Base-by-base conservation (phyloP, 139 green algal genomes). In the Edaphochlamys debaryana region DNA sequence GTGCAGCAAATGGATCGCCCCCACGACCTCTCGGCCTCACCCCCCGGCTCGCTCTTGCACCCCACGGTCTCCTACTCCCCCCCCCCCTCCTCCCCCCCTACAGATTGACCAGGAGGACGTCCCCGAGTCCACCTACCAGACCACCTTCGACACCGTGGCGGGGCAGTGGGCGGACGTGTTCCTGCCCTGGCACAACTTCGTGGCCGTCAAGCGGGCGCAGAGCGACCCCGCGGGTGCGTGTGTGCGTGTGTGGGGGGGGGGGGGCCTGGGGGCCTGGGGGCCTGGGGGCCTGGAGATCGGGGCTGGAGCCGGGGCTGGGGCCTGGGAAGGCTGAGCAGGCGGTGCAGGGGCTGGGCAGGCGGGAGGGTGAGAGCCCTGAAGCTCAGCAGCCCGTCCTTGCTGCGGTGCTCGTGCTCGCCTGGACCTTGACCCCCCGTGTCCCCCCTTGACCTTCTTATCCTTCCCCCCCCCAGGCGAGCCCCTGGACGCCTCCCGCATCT, bases 161-260 rank as follows among this genome's bases (percentile, higher is more conserved):
- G 93, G 92, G 37, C 90, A 94, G 67, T 97, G 91, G 93, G 81
- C 78, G 17, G 92, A 87, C 37, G 94, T 98, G 4, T 82, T 79
- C 48, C 74, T 98, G 45, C 94, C 95, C 17, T 98, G 94, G 94
- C 90, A 95, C 87, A 91, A 92, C 71, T 98, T 98, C 87, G 91
- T 98, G 67, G 82, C 91, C 1, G 95, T 98, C 29, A 96, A 95
- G 79, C 84, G 88, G 2, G 93, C 93, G 9, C 80, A 89, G 40
- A 86, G 73, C 1, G 92, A 97, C 80, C 89, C 91, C 17, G 82
- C 80, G 30, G 87, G 79, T 75, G 48, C 42, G 69, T 0, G 30
- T 23, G 36, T 6, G 36, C 17, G 36, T 8, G 66, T 1, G 3
- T 8, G 66, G 8, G 9, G 0, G 2, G 36, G 0, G 36, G 22